A percentile compares a stretch with the other conserved stretches of the same genome.
phyloP scores from a whole-genome alignment of 257 asterid species.

The Dorcoceras hygrometricum region DNA sequence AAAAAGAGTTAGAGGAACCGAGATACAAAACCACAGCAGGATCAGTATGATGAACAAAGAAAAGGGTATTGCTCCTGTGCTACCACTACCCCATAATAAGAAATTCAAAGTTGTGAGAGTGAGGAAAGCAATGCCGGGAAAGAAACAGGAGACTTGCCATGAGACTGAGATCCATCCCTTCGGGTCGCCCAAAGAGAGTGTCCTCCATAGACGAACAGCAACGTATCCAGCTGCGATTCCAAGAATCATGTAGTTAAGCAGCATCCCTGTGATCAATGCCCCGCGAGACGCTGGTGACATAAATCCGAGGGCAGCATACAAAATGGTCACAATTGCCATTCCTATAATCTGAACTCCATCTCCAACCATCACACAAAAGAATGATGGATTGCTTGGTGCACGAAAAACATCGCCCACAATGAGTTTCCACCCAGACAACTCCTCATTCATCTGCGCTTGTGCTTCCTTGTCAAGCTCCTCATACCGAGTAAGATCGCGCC shows the following conservation, averaged over 20 bases:
- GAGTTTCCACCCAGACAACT: constrained; percentile 82
- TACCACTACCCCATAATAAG: constrained; percentile 72
- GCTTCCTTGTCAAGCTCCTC: constrained; percentile 79
- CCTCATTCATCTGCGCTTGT: constrained; percentile 80
- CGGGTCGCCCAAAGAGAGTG: constrained; percentile 45
- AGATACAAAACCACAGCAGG: constrained; percentile 73
- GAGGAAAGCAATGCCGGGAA: constrained; percentile 69
- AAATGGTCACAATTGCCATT: constrained; percentile 66
- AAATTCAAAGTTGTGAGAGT: constrained; percentile 63
- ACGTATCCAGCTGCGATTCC: constrained; percentile 70
- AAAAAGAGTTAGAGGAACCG: constrained; percentile 74
- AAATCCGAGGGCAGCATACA: constrained; percentile 74
- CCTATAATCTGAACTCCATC: constrained; percentile 77
- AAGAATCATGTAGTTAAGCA: constrained; percentile 61
- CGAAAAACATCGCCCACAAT: constrained; percentile 82
- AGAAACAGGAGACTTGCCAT: constrained; percentile 71
- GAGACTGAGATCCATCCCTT: constrained; percentile 73
- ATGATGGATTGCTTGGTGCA: constrained; percentile 58
- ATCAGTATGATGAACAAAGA: constrained; percentile 57
- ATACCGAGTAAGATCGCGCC: constrained; percentile 71
- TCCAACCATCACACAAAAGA: constrained; percentile 67
- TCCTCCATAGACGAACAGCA: constrained; percentile 61
- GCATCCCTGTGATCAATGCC: constrained; percentile 73
- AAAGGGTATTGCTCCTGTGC: constrained; percentile 76
- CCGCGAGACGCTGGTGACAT: constrained; percentile 90